Evolutionary conservation across 345 rosid genomes (phyloP).

Genomic region (Noccaea bulbosa): DNA sequence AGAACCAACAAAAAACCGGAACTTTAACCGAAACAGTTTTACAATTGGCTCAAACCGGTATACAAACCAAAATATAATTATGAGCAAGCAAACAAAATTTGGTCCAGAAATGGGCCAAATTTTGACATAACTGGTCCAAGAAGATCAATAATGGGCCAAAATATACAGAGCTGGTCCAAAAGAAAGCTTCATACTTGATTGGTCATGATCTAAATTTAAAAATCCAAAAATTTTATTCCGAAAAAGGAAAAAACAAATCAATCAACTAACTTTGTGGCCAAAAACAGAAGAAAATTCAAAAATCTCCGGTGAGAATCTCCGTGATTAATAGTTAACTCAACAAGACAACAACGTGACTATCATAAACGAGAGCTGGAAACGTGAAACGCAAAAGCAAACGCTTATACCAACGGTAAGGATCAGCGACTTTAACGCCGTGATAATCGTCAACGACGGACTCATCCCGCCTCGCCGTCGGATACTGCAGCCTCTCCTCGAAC

Average conservation of each 20-base stretch:
- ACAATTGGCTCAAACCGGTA: conserved; percentile 19
- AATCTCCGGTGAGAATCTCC: conserved; percentile 7
- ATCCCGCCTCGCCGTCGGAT: conserved; percentile 71
- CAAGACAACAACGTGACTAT: conserved; percentile 11
- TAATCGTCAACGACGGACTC: conserved; percentile 75
- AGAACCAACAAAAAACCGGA: background rate
- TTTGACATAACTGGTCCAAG: conserved; percentile 21
- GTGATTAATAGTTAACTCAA: conserved; percentile 11
- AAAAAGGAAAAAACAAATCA: too few species aligned
- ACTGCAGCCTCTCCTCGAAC: conserved; percentile 46
- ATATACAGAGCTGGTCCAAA: conserved; percentile 29
- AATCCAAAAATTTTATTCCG: background rate
- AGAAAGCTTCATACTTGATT: conserved; percentile 23
- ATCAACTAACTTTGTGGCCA: background rate
- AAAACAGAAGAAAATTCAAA: conserved; percentile 11
- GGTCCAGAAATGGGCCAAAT: conserved; percentile 23
- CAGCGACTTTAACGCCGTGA: conserved; percentile 72
- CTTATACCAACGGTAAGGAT: conserved; percentile 87
- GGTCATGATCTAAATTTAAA: conserved; percentile 5
- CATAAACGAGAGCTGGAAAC: conserved; percentile 1
- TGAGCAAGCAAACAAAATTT: conserved; percentile 25
- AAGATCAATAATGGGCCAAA: conserved; percentile 28
- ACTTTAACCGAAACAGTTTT: background rate
- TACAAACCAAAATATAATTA: background rate
- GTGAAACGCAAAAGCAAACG: background rate